Evolutionary conservation across 1,284 basidiomycete species (phyloP).

Genomic region (Rhodotorula sp.): DNA sequence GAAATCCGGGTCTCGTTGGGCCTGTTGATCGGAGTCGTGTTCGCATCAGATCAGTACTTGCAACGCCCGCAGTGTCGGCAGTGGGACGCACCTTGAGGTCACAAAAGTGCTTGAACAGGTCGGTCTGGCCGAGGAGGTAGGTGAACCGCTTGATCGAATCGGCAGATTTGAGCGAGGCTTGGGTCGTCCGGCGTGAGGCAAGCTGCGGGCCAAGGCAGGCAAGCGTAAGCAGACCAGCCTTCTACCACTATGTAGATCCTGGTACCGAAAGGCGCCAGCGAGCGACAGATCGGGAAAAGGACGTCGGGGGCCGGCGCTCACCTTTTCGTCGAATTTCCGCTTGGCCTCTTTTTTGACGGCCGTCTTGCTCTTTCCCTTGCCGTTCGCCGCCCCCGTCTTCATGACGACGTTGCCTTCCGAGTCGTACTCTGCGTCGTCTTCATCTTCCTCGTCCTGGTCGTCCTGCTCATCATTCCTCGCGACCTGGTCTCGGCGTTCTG

Average conservation of each 20-base stretch:
- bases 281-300: background rate
- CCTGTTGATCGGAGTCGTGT: conserved; percentile 49
- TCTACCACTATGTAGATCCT: too few relatives aligned
- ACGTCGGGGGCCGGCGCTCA: conserved; percentile 45
- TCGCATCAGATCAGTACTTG: background rate
- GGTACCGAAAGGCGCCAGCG: too few relatives aligned
- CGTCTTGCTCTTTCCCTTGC: conserved; percentile 64
- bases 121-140: conserved; percentile 90
- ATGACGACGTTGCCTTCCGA: conserved; percentile 23
- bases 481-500: background rate
- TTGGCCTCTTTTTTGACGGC: conserved; percentile 33
- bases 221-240: too few relatives aligned
- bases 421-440: conserved; percentile 33
- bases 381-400: background rate
- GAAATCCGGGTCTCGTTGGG: conserved; percentile 89
- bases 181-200: conserved; percentile 18
- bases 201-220: conserved; percentile 7
- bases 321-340: conserved; percentile 54
- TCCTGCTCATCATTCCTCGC: conserved; percentile 20
- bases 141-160: conserved; percentile 94
- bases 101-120: conserved; percentile 92
- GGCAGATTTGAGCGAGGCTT: conserved; percentile 60
- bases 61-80: conserved; percentile 49
- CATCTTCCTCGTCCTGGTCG: conserved; percentile 28
- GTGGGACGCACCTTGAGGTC: conserved; percentile 65